Evolutionary conservation across 148 eudicot genomes (phyloP), one percentile per base, ranked within the genome.

Genomic region (Tetragonia tetragonoides): DNA sequence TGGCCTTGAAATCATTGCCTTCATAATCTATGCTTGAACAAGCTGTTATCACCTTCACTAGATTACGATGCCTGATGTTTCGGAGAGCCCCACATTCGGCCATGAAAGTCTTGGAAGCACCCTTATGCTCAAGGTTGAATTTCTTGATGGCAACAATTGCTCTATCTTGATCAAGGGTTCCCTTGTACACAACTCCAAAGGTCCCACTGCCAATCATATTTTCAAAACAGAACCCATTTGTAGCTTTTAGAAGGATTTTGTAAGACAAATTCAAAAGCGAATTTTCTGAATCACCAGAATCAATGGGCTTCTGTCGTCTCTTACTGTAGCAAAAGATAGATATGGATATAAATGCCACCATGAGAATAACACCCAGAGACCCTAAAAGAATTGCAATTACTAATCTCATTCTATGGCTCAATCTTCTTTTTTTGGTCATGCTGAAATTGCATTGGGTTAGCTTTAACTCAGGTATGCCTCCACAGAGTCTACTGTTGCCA

Each of bases 401-500:
- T 23, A 76, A 57, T 8, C 63, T 66, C 63, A 20, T 40, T 41
- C 34, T 51, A 7, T 67, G 44, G 39, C 17, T 39, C 34, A 4
- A 2, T 62, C 38, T 75, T 61, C 56, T 61, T 24, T 54, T 80
- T 46, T 18, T 46, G 10, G 51, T 15, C 40, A 16, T 53, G 42
- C 18, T 56, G 42, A 53, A 15, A 53, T 72, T 73, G 18, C 57
- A 53, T 10, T 5, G 12, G 17, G 57, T 6, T 53, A 53, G 17
- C 12, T 53, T 53, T 15, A 53, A 53, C 57, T 53, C 57, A 9
- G 57, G 17, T 53, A 53, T 53, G 5, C 57, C 57, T 68, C 87
- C 85, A 70, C 85, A 82, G 2, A 85, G 79, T 63, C 38, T 75
- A 7, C 28, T 60, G 64, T 85, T 85, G 39, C 85, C 87, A 7